Evolutionary conservation across 1,139 yeast genomes (phyloP).

Genomic region (Saccharomyces uvarum): DNA sequence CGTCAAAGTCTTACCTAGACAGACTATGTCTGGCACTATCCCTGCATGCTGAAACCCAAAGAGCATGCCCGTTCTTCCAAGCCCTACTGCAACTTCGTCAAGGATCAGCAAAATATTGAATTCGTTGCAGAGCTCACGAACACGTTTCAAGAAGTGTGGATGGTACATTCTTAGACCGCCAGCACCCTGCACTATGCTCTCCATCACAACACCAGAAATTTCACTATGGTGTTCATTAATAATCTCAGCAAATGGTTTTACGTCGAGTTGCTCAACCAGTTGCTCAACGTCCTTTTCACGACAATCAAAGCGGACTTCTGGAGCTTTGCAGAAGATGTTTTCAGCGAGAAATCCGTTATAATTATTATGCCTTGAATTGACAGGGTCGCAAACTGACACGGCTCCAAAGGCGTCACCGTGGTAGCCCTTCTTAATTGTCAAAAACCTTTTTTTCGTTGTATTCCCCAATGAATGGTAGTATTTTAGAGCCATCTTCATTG

Average conservation of each 20-base stretch:
- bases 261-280: constrained; percentile 22
- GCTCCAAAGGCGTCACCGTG: constrained; percentile 32
- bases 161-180: constrained; percentile 33
- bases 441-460: constrained; percentile 14
- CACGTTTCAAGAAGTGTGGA: constrained; percentile 30
- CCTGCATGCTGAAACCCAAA: constrained; percentile 30
- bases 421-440: constrained; percentile 26
- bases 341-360: constrained; percentile 28
- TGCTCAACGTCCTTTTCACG: constrained; percentile 13
- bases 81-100: constrained; percentile 34
- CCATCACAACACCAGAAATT: constrained; percentile 34
- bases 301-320: constrained; percentile 12
- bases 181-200: constrained; percentile 35
- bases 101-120: constrained; percentile 30
- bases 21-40: constrained; percentile 31
- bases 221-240: constrained; percentile 17
- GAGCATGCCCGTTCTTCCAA: constrained; percentile 32
- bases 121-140: constrained; percentile 29
- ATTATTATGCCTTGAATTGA: constrained; percentile 30
- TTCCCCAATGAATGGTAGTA: constrained; percentile 13
- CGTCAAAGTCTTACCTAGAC: constrained; percentile 31
- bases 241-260: not conserved
- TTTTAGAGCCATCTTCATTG: constrained; percentile 43
- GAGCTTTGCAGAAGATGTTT: constrained; percentile 29
- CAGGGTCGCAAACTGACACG: constrained; percentile 31